Conservation (phyloP, 306 rosid species). For the Quercus suber region DNA sequence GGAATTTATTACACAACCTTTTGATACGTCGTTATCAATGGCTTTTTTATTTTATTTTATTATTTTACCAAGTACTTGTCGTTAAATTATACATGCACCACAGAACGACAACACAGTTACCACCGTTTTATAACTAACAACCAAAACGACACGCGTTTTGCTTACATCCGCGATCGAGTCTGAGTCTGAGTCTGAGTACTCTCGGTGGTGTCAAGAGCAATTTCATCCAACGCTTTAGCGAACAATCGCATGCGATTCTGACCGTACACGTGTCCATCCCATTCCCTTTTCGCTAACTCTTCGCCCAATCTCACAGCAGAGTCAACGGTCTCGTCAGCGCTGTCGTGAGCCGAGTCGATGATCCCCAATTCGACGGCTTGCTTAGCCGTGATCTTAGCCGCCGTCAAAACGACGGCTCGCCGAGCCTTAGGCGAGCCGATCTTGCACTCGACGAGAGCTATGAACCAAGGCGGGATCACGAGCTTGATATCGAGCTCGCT, state of each 20-base stretch:
- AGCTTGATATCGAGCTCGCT: constrained; percentile 74
- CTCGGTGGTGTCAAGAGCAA: not conserved
- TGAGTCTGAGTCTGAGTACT: not conserved
- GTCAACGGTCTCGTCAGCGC: constrained; percentile 48
- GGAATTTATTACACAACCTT: too few relatives aligned
- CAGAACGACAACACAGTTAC: too few relatives aligned
- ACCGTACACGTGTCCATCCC: constrained; percentile 81
- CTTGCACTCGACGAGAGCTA: constrained; percentile 40
- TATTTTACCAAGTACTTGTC: too few relatives aligned
- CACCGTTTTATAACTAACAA: too few relatives aligned
- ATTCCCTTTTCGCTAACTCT: constrained; percentile 37
- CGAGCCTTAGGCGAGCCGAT: constrained; percentile 47
- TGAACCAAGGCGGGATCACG: constrained; percentile 56
- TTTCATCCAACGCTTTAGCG: constrained; percentile 28
- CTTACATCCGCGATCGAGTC: constrained; percentile 38
- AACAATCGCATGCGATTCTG: constrained; percentile 43
- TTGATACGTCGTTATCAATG: too few relatives aligned
- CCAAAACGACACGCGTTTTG: too few relatives aligned
- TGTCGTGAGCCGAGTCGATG: constrained; percentile 52
- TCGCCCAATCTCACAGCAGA: constrained; percentile 50
- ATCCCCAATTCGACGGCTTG: constrained; percentile 57
- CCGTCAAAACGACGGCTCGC: constrained; percentile 53
- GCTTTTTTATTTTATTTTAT: too few relatives aligned
- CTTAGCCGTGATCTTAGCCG: constrained; percentile 58
- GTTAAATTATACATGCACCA: too few relatives aligned